These are phyloP conservation scores for Astrothelium subdiscretum DNA, from an alignment of 495 filamentous ascomycete species.

Conservation along the genomic window DNA sequence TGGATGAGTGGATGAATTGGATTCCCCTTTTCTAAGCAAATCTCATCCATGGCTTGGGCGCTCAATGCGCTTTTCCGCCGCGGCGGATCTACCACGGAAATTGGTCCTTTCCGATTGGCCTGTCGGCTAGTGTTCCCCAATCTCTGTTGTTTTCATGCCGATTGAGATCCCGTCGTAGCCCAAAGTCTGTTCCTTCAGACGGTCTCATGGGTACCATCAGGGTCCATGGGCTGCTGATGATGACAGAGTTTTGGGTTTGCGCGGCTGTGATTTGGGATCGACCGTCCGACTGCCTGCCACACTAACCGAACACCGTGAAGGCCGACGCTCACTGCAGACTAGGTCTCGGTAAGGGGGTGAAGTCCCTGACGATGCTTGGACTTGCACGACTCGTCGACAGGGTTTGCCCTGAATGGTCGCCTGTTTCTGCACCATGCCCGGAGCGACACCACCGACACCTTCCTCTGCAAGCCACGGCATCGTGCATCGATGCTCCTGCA, in stretches of 20 bases:
- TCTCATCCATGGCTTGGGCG: no score
- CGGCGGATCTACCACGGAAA: background rate
- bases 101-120: background rate
- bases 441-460: background rate
- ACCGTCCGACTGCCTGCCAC: background rate
- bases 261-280: background rate
- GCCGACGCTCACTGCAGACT: background rate
- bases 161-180: background rate
- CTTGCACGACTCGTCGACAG: no score
- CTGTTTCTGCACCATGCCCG: background rate
- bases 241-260: background rate
- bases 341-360: background rate
- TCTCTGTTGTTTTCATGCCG: background rate
- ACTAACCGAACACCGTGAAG: background rate
- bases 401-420: background rate
- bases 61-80: background rate
- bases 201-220: no score
- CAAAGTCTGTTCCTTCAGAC: background rate
- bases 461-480: background rate
- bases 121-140: background rate
- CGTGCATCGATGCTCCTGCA: background rate
- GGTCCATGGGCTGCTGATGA: background rate
- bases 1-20: no score
- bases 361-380: no score
- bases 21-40: no score